Conservation (phyloP, 768 basidiomycete species). For the Macrolepiota dolichaula region DNA sequence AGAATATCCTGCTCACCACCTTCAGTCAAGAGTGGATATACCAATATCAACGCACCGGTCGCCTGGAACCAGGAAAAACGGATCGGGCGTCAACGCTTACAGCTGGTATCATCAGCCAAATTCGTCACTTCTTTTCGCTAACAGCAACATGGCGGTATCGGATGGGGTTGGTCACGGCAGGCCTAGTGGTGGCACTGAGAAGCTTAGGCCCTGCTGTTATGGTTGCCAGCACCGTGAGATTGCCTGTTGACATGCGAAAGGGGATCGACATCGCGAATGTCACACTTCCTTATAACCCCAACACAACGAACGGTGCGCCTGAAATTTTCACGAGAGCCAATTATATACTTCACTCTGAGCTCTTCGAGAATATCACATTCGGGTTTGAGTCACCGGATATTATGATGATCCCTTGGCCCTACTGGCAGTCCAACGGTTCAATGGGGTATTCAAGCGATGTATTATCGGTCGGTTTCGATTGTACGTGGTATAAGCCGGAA, state of each 20-base stretch:
- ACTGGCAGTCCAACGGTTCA: not conserved
- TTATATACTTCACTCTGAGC: not conserved
- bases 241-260: not conserved
- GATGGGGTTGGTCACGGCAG: not conserved
- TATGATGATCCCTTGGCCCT: constrained; percentile 1
- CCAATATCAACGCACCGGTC: not conserved
- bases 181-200: not conserved
- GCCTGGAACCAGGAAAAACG: not conserved
- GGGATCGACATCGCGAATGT: not conserved
- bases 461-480: not conserved
- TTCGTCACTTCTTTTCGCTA: not conserved
- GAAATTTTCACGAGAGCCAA: not conserved
- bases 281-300: not conserved
- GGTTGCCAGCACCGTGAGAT: not conserved
- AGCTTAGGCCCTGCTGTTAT: not conserved
- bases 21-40: not conserved
- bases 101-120: not conserved
- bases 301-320: not conserved
- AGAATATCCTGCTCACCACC: not conserved
- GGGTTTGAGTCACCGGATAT: not conserved
- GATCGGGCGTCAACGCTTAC: not conserved
- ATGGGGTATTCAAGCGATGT: constrained; percentile 2
- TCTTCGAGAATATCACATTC: not conserved
- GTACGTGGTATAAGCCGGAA: not conserved
- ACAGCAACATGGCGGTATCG: not conserved